phyloP scores from a whole-genome alignment of 306 rosid genomes.

The Rubus idaeus region DNA sequence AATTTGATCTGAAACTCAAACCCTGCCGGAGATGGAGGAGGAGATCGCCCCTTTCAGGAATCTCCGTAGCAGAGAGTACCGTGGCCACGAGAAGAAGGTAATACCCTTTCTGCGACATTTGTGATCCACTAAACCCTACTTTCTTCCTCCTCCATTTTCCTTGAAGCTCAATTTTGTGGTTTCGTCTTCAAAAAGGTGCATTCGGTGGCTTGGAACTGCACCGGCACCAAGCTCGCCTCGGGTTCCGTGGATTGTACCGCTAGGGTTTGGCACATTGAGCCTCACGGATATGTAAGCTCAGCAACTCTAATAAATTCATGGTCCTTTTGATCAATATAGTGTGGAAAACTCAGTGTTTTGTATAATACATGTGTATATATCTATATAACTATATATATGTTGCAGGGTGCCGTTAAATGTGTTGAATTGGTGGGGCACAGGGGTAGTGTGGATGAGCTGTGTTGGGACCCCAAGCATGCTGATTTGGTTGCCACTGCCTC shows the following conservation, averaged over 20 bases:
- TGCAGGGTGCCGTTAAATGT: conserved; percentile 77
- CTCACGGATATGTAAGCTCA: conserved; percentile 71
- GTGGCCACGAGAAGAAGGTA: conserved; percentile 95
- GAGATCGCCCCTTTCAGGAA: conserved; percentile 58
- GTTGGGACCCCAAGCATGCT: conserved; percentile 95
- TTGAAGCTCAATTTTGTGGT: conserved; percentile 2
- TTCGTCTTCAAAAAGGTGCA: conserved; percentile 53
- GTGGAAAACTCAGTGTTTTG: not conserved
- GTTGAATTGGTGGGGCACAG: conserved; percentile 92
- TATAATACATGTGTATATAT: not conserved
- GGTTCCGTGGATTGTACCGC: conserved; percentile 99
- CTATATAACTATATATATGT: not conserved
- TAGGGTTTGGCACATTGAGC: conserved; percentile 84
- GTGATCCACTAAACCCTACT: conserved; percentile 4
- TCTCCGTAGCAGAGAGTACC: conserved; percentile 84
- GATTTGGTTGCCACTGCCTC: conserved; percentile 94
- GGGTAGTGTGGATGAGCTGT: conserved; percentile 94
- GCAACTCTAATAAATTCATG: not conserved
- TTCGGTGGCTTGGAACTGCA: conserved; percentile 96
- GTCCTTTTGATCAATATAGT: no score
- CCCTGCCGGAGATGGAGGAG: conserved; percentile 50
- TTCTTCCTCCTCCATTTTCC: not conserved
- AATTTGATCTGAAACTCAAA: not conserved
- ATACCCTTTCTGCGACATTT: conserved; percentile 10
- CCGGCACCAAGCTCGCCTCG: conserved; percentile 88